These are phyloP conservation scores for Sugiyamaella valdiviana DNA, from an alignment of 805 yeast species.

Conservation along the genomic window DNA sequence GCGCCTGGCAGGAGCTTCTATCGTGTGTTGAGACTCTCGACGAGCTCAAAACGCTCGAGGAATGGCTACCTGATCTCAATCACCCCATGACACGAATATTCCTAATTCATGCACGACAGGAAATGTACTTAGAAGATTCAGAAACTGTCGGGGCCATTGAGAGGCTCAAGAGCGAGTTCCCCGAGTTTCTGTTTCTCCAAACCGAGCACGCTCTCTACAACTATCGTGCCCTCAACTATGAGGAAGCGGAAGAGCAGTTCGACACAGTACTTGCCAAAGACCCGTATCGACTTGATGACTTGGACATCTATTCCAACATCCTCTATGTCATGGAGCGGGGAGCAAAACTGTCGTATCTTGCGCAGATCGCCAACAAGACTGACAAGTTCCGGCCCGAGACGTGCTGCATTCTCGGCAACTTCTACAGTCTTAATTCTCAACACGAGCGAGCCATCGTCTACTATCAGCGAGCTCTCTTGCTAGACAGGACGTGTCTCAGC, in stretches of 20 bases:
- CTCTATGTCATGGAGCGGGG: slow-evolving; percentile 88
- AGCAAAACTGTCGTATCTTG: slow-evolving; percentile 75
- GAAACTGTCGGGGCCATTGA: slow-evolving; percentile 43
- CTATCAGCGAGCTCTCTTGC: slow-evolving; percentile 78
- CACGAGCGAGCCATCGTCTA: slow-evolving; percentile 94
- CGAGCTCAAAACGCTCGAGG: slow-evolving; percentile 36
- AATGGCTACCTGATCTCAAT: slow-evolving; percentile 10
- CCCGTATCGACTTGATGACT: slow-evolving; percentile 82
- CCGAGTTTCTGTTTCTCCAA: slow-evolving; percentile 65
- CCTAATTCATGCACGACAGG: slow-evolving; percentile 64
- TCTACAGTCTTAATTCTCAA: slow-evolving; percentile 83
- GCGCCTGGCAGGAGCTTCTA: slow-evolving; percentile 80
- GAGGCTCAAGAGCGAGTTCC: slow-evolving; percentile 50
- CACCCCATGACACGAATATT: slow-evolving; percentile 48
- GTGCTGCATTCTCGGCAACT: slow-evolving; percentile 90
- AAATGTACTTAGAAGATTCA: slow-evolving; percentile 63
- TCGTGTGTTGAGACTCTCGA: slow-evolving; percentile 55
- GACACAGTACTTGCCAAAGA: slow-evolving; percentile 67
- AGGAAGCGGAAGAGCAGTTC: slow-evolving; percentile 69
- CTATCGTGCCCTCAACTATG: slow-evolving; percentile 81
- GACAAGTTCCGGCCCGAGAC: slow-evolving; percentile 91
- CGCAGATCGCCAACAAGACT: slow-evolving; percentile 74
- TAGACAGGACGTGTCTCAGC: slow-evolving; percentile 71
- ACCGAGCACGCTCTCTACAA: slow-evolving; percentile 77
- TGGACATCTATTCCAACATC: slow-evolving; percentile 92